Evolutionary conservation across 1,284 basidiomycete genomes (phyloP).

Genomic region (Peniophora sp.): DNA sequence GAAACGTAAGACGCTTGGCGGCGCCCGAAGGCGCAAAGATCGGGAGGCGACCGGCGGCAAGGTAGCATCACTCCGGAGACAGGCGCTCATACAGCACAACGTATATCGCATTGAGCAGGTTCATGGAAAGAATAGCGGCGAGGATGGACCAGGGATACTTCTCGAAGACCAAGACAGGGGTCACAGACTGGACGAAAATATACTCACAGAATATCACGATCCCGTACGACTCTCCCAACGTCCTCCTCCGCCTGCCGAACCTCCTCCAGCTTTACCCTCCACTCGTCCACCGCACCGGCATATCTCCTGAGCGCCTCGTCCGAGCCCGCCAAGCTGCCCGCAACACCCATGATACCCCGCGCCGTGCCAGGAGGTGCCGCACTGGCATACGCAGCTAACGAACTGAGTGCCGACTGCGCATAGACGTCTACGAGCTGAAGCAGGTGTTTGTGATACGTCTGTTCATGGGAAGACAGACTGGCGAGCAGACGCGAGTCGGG

Average conservation of each 20-base stretch:
- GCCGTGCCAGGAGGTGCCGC: constrained; percentile 52
- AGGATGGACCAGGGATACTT: no score
- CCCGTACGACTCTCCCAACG: constrained; percentile 56
- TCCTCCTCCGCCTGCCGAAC: constrained; percentile 56
- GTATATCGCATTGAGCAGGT: no score
- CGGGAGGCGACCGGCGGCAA: no score
- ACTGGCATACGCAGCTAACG: constrained; percentile 66
- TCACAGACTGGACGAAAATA: neutral
- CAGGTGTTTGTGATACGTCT: constrained; percentile 61
- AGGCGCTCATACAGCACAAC: no score
- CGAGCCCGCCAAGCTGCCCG: constrained; percentile 49
- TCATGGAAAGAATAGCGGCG: no score
- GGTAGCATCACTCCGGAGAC: no score
- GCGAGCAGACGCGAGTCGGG: constrained; percentile 62
- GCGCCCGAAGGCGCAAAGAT: no score
- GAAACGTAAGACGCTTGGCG: no score
- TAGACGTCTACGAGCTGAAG: constrained; percentile 39
- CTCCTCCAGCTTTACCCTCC: constrained; percentile 51
- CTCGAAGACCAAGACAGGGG: neutral
- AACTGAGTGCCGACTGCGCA: constrained; percentile 54
- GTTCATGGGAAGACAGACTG: constrained; percentile 61
- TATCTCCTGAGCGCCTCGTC: constrained; percentile 64
- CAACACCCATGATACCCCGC: constrained; percentile 48
- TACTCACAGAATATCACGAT: constrained; percentile 72
- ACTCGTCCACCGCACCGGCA: constrained; percentile 49